Evolutionary conservation across 495 filamentous ascomycete species (phyloP), one percentile per base, ranked within the genome.

Genomic region (Talaromyces trachyspermus): DNA sequence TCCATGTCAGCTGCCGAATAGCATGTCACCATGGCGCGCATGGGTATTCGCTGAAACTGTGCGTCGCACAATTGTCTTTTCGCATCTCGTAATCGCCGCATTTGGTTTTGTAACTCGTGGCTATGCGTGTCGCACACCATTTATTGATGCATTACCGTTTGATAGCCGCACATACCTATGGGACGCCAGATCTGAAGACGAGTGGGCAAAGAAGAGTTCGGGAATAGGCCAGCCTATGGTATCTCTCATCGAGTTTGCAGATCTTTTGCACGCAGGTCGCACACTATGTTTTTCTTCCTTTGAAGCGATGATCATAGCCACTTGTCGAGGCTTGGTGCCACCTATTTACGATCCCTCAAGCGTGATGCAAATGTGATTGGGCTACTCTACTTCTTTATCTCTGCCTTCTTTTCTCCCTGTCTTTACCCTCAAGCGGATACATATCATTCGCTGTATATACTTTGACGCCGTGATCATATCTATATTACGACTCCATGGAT

Each of bases 1-100:
- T 7, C 64, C 54, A 3, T 46, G 48, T 24, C 56, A 54, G 38
- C 35, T 62, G 24, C 58, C 54, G 8, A 46, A 40, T 2, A 47
- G 30, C 2, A 48, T 62, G n/a, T 64, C 56, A 30, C 61, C 48
- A 10, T 66, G 66, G 59, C 63, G 54, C 2, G 61, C 61, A 9
- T 76, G 72, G 72, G 51, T 76, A 6, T 56, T 74, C 19, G 65
- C 56, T 4, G 72, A 74, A 48, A 69, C 60, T 38, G 64, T 71
- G 4, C 62, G 72, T 0, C 63, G 70, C 5, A 72, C 68, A 0
- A 63, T 72, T 32, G 64, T 70, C 20, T 46, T 35, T 15, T 46
- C 44, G 30, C 44, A 46, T 24, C 20, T 46, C 44, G 44, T 36
- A 9, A 36, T 32, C 22, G 44, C 44, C 4, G 30, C 32, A 12